Evolutionary conservation across 2,329 filamentous ascomycete genomes (phyloP), one percentile per base, ranked within the genome.

Genomic region (Hirsutella rhossiliensis): DNA sequence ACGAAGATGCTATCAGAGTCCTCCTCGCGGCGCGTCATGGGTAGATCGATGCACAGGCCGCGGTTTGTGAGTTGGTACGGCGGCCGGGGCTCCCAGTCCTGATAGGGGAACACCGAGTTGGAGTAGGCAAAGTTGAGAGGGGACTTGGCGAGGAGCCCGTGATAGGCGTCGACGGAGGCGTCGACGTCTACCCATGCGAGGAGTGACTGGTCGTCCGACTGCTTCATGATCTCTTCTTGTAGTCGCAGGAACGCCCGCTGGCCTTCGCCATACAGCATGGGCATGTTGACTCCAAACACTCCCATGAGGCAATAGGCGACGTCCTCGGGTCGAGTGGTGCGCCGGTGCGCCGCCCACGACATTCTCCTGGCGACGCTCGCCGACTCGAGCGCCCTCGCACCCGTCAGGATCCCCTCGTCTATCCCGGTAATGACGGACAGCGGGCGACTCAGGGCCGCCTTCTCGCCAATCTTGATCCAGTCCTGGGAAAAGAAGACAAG

Each of bases 401-500:
- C n/a, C n/a, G n/a, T n/a, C n/a, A n/a, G n/a, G n/a, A n/a, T n/a
- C n/a, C n/a, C n/a, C n/a, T n/a, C n/a, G n/a, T n/a, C n/a, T n/a
- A n/a, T n/a, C n/a, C n/a, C n/a, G n/a, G n/a, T 48, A 15, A 60
- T 48, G 11, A 45, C 27, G 31, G 27, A 56, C 50, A n/a, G n/a
- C n/a, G n/a, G n/a, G n/a, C n/a, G n/a, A n/a, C n/a, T n/a, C n/a
- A n/a, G n/a, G n/a, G n/a, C n/a, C n/a, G n/a, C n/a, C n/a, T n/a
- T n/a, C n/a, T n/a, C n/a, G n/a, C n/a, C n/a, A n/a, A n/a, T n/a
- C n/a, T n/a, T n/a, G n/a, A n/a, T n/a, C n/a, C n/a, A n/a, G n/a
- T n/a, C n/a, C n/a, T n/a, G n/a, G n/a, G n/a, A n/a, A n/a, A 52
- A 61, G 42, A 61, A 61, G 5, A 51, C 47, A 5, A 59, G 48